These are phyloP conservation scores for Calonectria montana DNA, from an alignment of 2,329 filamentous ascomycete species.

Conservation along the genomic window DNA sequence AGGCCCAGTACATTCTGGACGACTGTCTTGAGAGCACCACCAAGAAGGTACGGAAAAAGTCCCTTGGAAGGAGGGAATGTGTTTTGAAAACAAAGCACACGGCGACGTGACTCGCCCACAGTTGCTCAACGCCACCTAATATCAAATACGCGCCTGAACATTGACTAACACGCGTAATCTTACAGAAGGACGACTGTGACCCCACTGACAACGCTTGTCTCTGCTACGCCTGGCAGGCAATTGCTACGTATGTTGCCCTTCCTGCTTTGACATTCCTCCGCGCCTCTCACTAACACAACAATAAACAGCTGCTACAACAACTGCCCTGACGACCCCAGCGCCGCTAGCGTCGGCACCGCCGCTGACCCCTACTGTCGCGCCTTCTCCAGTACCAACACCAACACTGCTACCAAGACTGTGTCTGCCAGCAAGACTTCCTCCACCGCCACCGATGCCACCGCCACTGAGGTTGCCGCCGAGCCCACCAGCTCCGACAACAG, in stretches of 20 bases:
- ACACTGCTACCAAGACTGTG: conserved; percentile 41
- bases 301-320: conserved; percentile 64
- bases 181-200: conserved; percentile 51
- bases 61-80: not conserved
- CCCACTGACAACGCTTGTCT: conserved; percentile 59
- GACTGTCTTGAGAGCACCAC: conserved; percentile 56
- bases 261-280: not conserved
- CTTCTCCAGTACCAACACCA: conserved; percentile 56
- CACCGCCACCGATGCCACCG: conserved; percentile 32
- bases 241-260: conserved; percentile 56
- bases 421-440: conserved; percentile 32
- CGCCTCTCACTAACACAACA: conserved; percentile 4
- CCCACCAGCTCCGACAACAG: conserved; percentile 36
- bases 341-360: conserved; percentile 48
- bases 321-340: conserved; percentile 62
- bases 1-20: conserved; percentile 60
- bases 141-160: not conserved
- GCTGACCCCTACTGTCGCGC: conserved; percentile 58
- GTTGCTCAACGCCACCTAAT: not conserved
- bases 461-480: conserved; percentile 31
- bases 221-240: conserved; percentile 56
- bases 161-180: not conserved
- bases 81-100: no score
- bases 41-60: conserved; percentile 48
- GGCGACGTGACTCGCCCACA: not conserved